Percentiles rank a stretch among this genome's conserved stretches.
Conservation (phyloP, 202 grass and related monocot species). For the Eragrostis tef region DNA sequence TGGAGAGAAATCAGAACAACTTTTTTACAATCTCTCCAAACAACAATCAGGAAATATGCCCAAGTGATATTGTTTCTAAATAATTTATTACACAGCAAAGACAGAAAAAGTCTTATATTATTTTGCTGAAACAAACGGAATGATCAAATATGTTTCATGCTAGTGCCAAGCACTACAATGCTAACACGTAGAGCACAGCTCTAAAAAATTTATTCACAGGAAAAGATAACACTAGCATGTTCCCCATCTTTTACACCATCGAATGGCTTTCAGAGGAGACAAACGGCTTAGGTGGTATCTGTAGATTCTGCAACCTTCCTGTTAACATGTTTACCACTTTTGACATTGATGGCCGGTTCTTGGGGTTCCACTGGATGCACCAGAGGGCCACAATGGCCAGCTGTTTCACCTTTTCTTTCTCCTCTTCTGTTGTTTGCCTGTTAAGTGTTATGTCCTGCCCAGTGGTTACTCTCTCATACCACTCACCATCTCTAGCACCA, state of each 20-base stretch:
- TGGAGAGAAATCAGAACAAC: not conserved
- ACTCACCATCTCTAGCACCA: constrained; percentile 68
- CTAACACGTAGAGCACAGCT: not conserved
- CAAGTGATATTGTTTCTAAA: not conserved
- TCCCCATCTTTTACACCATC: not conserved
- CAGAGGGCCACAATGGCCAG: constrained; percentile 56
- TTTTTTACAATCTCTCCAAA: not conserved
- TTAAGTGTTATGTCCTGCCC: constrained; percentile 27
- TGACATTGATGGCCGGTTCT: constrained; percentile 51
- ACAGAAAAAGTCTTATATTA: not conserved
- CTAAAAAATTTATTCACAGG: not conserved
- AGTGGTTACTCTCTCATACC: constrained; percentile 48
- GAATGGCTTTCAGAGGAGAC: constrained; percentile 7
- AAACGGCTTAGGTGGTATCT: constrained; percentile 56
- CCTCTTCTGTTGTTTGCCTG: not conserved
- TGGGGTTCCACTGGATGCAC: constrained; percentile 70
- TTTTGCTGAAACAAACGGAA: not conserved
- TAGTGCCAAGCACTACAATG: not conserved
- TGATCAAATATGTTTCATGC: not conserved
- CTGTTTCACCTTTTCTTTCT: constrained; percentile 43
- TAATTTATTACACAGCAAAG: not conserved
- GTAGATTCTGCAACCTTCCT: constrained; percentile 49
- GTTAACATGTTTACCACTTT: constrained; percentile 63
- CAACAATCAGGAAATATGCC: not conserved
- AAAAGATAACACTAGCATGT: not conserved